Base-by-base conservation (phyloP, 371 early-diverging fungal genomes). In the Mucor mucedo region DNA sequence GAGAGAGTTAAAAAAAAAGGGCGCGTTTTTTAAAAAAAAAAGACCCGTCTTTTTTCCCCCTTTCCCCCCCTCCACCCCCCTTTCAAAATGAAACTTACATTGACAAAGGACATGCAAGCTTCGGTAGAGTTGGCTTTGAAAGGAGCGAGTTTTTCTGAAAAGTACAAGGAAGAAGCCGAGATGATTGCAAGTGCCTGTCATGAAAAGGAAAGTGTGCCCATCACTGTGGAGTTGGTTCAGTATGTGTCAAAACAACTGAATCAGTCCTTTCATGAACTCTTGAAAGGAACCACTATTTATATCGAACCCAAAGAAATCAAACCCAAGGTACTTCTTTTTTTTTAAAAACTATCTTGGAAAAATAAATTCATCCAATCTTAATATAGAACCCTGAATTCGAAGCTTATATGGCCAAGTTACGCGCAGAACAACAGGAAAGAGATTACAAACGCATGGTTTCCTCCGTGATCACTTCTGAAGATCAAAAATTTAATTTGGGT, bases 401-500 rank as follows among this genome's bases (percentile, higher is more conserved):
- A 56, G 78, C 69, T 38, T 68, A 66, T 38, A 45, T 77, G 47
- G 66, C 74, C 8, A 66, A 70, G 39, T 53, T 81, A 44, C 56
- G 75, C 30, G 50, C 56, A 29, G 70, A 80, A 14, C 72, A 74
- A 48, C 58, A 60, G 44, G 70, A 77, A 42, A 58, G 61, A 38
- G 76, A 76, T 56, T 77, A 77, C 41, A 68, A 67, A 5, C 60
- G 58, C 1, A 76, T 78, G 82, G 68, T 76, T 3, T 47, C 62
- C 7, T 61, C 64, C 47, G 75, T 67, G 16, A 56, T 81, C 9
- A 62, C 58, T 14, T 70, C 78, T 8, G 70, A 73, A 52, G 69
- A 75, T 49, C 69, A 78, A 21, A 65, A 69, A 41, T 66, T 66
- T 48, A 57, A 72, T 14, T 60, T 77, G 47, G 64, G 70, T 16